A percentile compares a stretch with the other conserved stretches of the same genome.
Evolutionary conservation across 2,329 filamentous ascomycete species (phyloP).

Genomic region (Ploettnerulaceae sp.): DNA sequence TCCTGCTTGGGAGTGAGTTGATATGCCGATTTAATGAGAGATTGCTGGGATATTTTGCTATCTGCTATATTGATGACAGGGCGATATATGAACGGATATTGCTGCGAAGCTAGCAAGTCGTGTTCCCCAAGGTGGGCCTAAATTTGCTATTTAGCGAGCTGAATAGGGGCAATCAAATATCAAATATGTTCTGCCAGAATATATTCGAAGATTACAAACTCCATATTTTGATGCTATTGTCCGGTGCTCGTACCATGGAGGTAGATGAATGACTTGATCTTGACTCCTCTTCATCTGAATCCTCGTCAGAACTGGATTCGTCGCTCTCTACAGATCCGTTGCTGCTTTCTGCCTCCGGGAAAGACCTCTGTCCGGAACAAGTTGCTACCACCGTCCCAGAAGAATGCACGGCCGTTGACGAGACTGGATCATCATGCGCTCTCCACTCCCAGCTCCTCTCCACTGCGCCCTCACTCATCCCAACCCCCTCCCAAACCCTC

Average conservation of each 20-base stretch:
- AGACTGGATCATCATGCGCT: constrained; percentile 32
- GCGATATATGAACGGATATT: too few species aligned
- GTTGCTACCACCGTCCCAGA: constrained; percentile 34
- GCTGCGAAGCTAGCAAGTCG: constrained; percentile 4
- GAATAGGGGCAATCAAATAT: constrained; percentile 9
- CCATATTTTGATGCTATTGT: constrained; percentile 46
- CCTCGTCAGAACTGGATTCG: constrained; percentile 11
- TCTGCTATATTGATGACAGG: too few species aligned
- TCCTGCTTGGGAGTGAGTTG: constrained; percentile 30
- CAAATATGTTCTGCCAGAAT: constrained; percentile 15
- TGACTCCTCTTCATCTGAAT: constrained; percentile 8
- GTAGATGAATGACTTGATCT: neutral
- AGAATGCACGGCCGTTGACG: constrained; percentile 31
- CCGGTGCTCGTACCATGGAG: constrained; percentile 20
- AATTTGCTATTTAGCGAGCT: constrained; percentile 15
- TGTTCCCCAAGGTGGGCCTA: neutral
- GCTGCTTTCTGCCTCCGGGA: neutral
- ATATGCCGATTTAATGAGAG: neutral
- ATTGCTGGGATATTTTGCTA: too few species aligned
- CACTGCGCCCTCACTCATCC: constrained; percentile 40
- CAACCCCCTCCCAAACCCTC: constrained; percentile 55
- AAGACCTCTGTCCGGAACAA: constrained; percentile 32
- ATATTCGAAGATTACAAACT: constrained; percentile 32
- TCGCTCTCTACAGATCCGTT: constrained; percentile 16
- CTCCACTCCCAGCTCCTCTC: constrained; percentile 32